Evolutionary conservation across 305 asterid genomes (phyloP).

Genomic region (Caryopteris hybrid): DNA sequence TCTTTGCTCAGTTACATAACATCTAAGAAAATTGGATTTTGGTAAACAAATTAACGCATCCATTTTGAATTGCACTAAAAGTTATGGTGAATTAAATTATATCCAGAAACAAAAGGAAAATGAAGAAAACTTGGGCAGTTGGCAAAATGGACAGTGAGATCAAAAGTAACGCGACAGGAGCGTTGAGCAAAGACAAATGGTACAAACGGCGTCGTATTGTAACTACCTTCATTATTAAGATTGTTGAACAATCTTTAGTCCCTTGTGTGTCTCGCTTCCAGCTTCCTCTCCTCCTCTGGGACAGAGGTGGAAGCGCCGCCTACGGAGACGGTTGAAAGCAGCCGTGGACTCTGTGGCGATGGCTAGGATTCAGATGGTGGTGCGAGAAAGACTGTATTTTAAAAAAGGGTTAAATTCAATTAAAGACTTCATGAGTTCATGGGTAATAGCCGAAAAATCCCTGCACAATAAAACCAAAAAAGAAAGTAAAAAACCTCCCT

Average conservation of each 20-base stretch:
- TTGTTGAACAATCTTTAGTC: not conserved
- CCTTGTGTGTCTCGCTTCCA: slow-evolving; percentile 16
- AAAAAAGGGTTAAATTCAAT: not conserved
- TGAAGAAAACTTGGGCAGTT: not conserved
- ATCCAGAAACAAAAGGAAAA: not conserved
- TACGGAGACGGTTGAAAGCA: slow-evolving; percentile 14
- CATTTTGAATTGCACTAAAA: slow-evolving; percentile 1
- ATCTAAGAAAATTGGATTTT: not conserved
- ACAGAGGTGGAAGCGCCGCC: slow-evolving; percentile 28
- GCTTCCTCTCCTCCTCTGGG: slow-evolving; percentile 22
- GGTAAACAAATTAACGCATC: not conserved
- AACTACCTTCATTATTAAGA: slow-evolving; percentile 13
- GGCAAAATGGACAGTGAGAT: slow-evolving; percentile 1
- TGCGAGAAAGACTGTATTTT: not conserved
- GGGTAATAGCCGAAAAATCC: not conserved
- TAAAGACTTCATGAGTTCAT: not conserved
- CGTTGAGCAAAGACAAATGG: not conserved
- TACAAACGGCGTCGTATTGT: not conserved
- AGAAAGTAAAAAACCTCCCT: not conserved
- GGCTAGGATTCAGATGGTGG: slow-evolving; percentile 13
- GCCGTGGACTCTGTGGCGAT: slow-evolving; percentile 7
- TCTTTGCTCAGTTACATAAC: not conserved
- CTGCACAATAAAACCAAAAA: not conserved
- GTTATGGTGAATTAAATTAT: not conserved
- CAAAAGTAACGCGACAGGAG: not conserved